phyloP scores from a whole-genome alignment of 164 flowering plant genomes.

The Litsea cubeba region DNA sequence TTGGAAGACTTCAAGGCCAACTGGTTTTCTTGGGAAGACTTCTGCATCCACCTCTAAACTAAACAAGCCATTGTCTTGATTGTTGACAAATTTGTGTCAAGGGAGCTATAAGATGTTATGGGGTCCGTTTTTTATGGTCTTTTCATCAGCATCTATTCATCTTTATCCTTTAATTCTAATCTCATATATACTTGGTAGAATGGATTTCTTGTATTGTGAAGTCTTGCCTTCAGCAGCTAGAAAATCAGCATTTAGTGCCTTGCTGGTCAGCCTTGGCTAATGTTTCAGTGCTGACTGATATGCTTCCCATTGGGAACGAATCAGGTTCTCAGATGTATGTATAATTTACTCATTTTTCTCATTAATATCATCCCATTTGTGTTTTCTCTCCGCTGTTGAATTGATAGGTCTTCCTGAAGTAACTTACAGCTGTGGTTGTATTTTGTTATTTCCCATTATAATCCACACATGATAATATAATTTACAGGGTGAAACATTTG shows the following conservation, averaged over 20 bases:
- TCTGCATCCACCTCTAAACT: conserved; percentile 31
- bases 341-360: background rate
- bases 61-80: conserved; percentile 13
- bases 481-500: no score
- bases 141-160: background rate
- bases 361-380: background rate
- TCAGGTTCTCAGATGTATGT: background rate
- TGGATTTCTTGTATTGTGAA: background rate
- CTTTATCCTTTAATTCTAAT: background rate
- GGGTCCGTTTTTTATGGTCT: background rate
- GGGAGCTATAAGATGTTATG: background rate
- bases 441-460: no score
- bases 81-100: background rate
- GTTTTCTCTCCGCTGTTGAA: background rate
- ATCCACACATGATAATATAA: no score
- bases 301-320: background rate
- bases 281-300: background rate
- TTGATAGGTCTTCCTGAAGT: background rate
- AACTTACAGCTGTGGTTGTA: no score
- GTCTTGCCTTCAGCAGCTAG: background rate
- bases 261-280: background rate
- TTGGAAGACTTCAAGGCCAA: conserved; percentile 15
- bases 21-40: conserved; percentile 21
- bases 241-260: background rate
- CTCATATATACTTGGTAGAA: background rate